A percentile compares a stretch with the other conserved stretches of the same genome.
Evolutionary conservation across 768 basidiomycete genomes (phyloP).

Genomic region (Psilocybe subaeruginosa): DNA sequence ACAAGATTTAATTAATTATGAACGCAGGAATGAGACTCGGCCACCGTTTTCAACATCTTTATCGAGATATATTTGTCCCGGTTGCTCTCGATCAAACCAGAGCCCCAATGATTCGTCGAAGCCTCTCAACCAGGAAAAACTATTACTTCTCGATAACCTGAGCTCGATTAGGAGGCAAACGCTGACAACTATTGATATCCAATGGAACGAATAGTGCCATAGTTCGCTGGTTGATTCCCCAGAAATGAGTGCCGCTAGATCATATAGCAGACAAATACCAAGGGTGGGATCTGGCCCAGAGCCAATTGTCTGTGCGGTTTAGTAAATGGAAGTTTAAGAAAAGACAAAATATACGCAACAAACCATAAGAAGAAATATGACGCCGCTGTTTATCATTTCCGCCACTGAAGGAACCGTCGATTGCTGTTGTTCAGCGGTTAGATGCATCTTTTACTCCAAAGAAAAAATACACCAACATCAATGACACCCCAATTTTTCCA

Average conservation of each 20-base stretch:
- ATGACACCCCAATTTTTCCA: slow-evolving; percentile 34
- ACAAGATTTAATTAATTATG: background rate
- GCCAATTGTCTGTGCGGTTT: slow-evolving; percentile 29
- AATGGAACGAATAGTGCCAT: slow-evolving; percentile 29
- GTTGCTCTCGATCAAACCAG: background rate
- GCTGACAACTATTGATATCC: slow-evolving; percentile 23
- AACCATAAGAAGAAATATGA: slow-evolving; percentile 34
- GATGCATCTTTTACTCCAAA: background rate
- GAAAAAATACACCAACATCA: slow-evolving; percentile 22
- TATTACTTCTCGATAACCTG: slow-evolving; percentile 11
- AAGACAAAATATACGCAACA: slow-evolving; percentile 8
- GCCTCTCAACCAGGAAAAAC: slow-evolving; percentile 16
- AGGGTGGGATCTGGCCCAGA: slow-evolving; percentile 40
- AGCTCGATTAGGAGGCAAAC: slow-evolving; percentile 19
- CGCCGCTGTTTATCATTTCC: slow-evolving; percentile 27
- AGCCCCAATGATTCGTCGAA: slow-evolving; percentile 4
- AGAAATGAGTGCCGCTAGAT: slow-evolving; percentile 32
- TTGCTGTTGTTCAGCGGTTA: slow-evolving; percentile 18
- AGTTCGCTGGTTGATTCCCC: slow-evolving; percentile 22
- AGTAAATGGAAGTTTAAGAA: slow-evolving; percentile 1
- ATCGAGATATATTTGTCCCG: slow-evolving; percentile 3
- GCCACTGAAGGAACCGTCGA: slow-evolving; percentile 20
- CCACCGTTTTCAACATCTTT: background rate
- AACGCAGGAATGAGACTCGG: background rate
- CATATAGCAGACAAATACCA: slow-evolving; percentile 32